Evolutionary conservation across 176 grass and related monocot species (phyloP).

Genomic region (Triticum timopheevii): DNA sequence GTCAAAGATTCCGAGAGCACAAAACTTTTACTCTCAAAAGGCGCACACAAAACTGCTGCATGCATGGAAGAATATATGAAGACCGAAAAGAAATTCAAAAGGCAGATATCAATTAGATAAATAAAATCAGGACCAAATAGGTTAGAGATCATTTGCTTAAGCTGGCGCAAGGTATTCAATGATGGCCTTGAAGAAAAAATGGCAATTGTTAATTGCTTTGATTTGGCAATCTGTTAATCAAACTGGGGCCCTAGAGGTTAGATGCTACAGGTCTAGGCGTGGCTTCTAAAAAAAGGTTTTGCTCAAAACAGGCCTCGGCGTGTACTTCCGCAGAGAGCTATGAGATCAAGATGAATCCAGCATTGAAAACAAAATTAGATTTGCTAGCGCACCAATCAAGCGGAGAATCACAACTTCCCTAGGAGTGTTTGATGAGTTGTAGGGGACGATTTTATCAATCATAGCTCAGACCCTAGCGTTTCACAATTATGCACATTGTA

Average conservation of each 20-base stretch:
- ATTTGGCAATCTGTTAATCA: slow-evolving; percentile 37
- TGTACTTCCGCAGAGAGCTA: neutral
- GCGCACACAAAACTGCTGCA: slow-evolving; percentile 3
- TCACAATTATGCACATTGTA: neutral
- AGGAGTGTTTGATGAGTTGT: neutral
- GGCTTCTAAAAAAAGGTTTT: too few species aligned
- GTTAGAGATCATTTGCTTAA: neutral
- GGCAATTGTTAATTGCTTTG: slow-evolving; percentile 28
- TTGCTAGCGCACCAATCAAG: slow-evolving; percentile 16
- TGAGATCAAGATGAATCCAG: slow-evolving; percentile 2
- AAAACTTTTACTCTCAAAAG: slow-evolving; percentile 22
- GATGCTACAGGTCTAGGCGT: slow-evolving; percentile 43
- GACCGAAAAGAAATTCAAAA: neutral
- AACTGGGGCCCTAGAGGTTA: slow-evolving; percentile 35
- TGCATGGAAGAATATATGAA: slow-evolving; percentile 38
- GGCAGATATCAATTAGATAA: neutral
- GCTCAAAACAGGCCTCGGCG: too few species aligned
- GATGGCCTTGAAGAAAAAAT: slow-evolving; percentile 38
- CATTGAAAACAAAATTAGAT: neutral
- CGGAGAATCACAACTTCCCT: neutral
- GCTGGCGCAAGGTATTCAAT: slow-evolving; percentile 26
- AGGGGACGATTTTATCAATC: neutral
- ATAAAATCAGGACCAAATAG: neutral
- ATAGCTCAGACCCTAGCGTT: neutral
- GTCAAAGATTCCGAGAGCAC: slow-evolving; percentile 44